Conservation (phyloP, 225 moss, liverwort and hornwort species). For the Neckera pumila region DNA sequence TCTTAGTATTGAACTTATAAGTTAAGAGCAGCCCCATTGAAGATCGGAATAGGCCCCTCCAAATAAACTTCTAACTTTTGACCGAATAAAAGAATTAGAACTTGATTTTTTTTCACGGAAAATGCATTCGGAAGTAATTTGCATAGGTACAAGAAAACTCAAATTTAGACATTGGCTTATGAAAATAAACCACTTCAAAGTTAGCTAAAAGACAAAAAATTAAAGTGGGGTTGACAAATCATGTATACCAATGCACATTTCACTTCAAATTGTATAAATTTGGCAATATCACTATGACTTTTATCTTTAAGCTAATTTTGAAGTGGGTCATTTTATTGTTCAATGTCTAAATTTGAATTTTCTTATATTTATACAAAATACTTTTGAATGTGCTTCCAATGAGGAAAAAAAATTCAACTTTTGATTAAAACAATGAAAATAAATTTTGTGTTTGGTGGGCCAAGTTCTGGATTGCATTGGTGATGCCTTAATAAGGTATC, state of each 20-base stretch:
- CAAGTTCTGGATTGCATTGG: no score
- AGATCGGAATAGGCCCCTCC: background rate
- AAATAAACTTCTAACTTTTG: background rate
- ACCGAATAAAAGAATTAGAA: accelerated
- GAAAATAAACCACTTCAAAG: background rate
- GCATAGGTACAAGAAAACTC: background rate
- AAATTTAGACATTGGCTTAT: background rate
- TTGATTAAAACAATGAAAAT: no score
- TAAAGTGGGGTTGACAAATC: background rate
- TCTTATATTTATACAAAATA: no score
- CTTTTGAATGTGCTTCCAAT: no score
- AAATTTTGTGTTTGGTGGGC: no score
- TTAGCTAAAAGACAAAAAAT: background rate
- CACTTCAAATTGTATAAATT: background rate
- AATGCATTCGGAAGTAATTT: background rate
- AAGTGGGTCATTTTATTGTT: no score
- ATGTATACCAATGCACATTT: accelerated
- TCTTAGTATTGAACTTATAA: background rate
- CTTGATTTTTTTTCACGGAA: background rate
- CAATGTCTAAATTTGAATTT: no score
- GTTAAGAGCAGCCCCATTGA: background rate
- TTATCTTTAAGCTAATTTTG: no score
- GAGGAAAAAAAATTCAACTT: no score
- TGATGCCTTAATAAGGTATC: no score
- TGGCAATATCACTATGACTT: no score